Evolutionary conservation across 257 asterid genomes (phyloP), one percentile per base, ranked within the genome.

Genomic region (Nicotiana undulata): DNA sequence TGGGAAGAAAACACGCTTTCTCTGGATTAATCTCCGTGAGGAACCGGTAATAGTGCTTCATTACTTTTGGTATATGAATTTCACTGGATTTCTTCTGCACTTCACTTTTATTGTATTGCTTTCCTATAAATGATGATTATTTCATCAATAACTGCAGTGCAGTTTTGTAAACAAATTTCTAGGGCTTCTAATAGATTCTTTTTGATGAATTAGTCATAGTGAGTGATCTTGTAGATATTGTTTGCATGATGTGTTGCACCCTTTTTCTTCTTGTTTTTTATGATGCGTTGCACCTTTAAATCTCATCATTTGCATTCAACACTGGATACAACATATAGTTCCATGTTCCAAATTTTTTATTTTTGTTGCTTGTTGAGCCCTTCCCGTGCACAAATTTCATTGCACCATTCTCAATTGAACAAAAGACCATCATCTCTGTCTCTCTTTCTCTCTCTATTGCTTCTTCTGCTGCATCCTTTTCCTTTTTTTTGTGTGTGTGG

Each of bases 11-110:
- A 88, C 86, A 82, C 96, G 86, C 82, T 88, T 91, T 40, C 99
- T 95, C 81, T 95, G 99, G 98, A 88, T 93, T 83, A 95, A 86
- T 82, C 96, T 95, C 68, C 98, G 98, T 1, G 99, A 95, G 92
- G 99, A 95, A 86, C 99, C 99, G 91, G 99, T 95, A 92, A 85
- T 80, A 49, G 56, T 84, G 76, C 46, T 63, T 52, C 59, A 15
- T 70, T 32, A 46, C 34, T 11, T 16, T 64, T 66, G 55, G 32
- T 9, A 51, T 67, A n/a, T 80, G 24, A n/a, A 44, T 65, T 55
- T 26, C 70, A 80, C n/a, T 32, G 49, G 34, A 15, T 53, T 68
- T 22, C 37, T 72, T 72, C 37, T 72, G 40, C 22, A 6, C 77
- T 46, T 72, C 24, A 6, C 8, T 72, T 46, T 46, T 46, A 49